phyloP scores from a whole-genome alignment of 2,329 filamentous ascomycete species.

The Fusarium foetens region DNA sequence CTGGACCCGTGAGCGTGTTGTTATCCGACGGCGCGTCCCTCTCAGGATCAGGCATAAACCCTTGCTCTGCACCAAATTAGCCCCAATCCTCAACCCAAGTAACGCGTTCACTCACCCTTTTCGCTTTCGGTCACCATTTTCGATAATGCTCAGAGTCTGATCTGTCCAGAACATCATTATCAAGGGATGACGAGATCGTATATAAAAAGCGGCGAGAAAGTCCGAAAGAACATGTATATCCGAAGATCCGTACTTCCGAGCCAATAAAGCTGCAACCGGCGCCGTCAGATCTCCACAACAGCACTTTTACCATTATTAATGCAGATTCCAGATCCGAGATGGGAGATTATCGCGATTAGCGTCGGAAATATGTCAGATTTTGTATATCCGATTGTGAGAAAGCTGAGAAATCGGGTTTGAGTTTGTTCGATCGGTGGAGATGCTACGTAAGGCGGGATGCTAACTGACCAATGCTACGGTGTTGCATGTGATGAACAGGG shows the following conservation, averaged over 20 bases:
- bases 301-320: slow-evolving; percentile 10
- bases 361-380: neutral
- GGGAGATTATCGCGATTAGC: neutral
- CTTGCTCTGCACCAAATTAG: slow-evolving; percentile 12
- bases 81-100: rapidly evolving
- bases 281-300: neutral
- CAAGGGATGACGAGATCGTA: neutral
- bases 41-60: slow-evolving; percentile 6
- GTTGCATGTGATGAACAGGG: neutral
- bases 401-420: neutral
- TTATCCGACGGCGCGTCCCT: slow-evolving; percentile 21
- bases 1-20: slow-evolving; percentile 21
- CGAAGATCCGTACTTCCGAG: slow-evolving; percentile 23
- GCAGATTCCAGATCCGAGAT: slow-evolving; percentile 8
- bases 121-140: slow-evolving; percentile 12
- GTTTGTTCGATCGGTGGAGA: neutral
- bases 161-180: neutral
- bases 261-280: neutral
- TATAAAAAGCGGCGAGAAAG: slow-evolving; percentile 12
- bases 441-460: neutral
- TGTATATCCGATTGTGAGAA: slow-evolving; percentile 9
- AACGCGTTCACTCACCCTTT: neutral
- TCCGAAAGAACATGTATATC: neutral
- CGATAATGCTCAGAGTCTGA: neutral
- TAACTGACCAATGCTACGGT: neutral